These are phyloP conservation scores for Dryas alaskensis DNA, from an alignment of 306 rosid genomes.

Conservation along the genomic window DNA sequence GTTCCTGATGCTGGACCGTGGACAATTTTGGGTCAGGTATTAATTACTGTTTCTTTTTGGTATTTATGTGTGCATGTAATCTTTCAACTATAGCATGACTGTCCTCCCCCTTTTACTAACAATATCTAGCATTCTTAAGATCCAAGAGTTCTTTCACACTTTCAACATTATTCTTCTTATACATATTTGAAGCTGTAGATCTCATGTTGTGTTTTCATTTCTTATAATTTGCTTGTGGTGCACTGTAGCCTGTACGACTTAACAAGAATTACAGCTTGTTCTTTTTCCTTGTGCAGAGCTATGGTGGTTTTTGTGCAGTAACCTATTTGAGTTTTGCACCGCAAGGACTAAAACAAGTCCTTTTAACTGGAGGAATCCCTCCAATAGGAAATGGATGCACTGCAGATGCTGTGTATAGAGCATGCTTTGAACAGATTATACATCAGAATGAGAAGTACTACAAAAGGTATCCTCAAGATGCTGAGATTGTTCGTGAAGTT, in stretches of 20 bases:
- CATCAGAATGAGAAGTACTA: conserved; percentile 86
- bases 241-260: conserved; percentile 23
- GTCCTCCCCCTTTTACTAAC: neutral
- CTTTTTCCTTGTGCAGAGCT: conserved; percentile 56
- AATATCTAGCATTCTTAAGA: neutral
- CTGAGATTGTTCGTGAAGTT: conserved; percentile 65
- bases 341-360: conserved; percentile 75
- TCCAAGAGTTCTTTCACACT: neutral
- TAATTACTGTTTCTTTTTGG: conserved; percentile 18
- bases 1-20: conserved; percentile 88
- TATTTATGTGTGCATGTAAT: conserved; percentile 23
- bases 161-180: neutral
- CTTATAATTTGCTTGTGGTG: conserved; percentile 14
- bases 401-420: conserved; percentile 73
- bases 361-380: conserved; percentile 94
- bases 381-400: conserved; percentile 77
- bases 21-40: conserved; percentile 95
- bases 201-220: neutral
- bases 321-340: conserved; percentile 95
- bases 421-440: conserved; percentile 60
- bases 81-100: conserved; percentile 1
- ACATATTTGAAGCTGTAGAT: neutral
- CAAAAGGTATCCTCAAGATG: conserved; percentile 88
- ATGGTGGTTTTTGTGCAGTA: conserved; percentile 89
- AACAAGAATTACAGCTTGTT: conserved; percentile 26